Conservation (phyloP, 176 grass and related monocot genomes). For the Lolium perenne region DNA sequence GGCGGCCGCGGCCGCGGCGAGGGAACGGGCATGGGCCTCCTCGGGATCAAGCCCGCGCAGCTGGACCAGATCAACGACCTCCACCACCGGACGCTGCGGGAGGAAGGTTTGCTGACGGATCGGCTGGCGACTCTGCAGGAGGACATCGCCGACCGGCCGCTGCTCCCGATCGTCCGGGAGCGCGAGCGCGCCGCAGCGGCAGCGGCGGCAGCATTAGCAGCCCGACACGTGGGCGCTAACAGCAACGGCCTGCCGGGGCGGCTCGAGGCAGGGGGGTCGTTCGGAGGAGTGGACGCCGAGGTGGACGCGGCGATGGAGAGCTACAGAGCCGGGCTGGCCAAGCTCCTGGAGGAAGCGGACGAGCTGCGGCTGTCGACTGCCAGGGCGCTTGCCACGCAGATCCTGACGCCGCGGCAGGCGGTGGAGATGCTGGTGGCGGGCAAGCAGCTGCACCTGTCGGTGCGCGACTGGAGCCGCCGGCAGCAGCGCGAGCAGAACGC, state of each 20-base stretch:
- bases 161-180: constrained; percentile 60
- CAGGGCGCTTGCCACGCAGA: constrained; percentile 46
- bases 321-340: constrained; percentile 44
- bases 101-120: constrained; percentile 54
- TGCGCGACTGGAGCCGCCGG: constrained; percentile 58
- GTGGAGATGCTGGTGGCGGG: constrained; percentile 60
- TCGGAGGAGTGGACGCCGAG: constrained; percentile 23
- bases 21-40: background rate
- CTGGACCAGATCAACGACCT: constrained; percentile 60
- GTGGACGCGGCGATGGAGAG: constrained; percentile 55
- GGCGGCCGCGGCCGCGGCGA: background rate
- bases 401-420: constrained; percentile 67
- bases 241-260: background rate
- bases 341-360: constrained; percentile 66
- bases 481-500: constrained; percentile 17
- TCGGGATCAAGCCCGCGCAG: constrained; percentile 60
- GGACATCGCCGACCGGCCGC: constrained; percentile 66
- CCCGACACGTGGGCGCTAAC: background rate
- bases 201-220: background rate
- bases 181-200: constrained; percentile 10
- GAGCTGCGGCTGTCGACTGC: constrained; percentile 54
- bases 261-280: background rate
- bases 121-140: constrained; percentile 67
- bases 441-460: constrained; percentile 72
- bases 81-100: constrained; percentile 57